A percentile compares a stretch with the other conserved stretches of the same genome.
Evolutionary conservation across 1,139 yeast species (phyloP).

Genomic region (Spathaspora sp.): DNA sequence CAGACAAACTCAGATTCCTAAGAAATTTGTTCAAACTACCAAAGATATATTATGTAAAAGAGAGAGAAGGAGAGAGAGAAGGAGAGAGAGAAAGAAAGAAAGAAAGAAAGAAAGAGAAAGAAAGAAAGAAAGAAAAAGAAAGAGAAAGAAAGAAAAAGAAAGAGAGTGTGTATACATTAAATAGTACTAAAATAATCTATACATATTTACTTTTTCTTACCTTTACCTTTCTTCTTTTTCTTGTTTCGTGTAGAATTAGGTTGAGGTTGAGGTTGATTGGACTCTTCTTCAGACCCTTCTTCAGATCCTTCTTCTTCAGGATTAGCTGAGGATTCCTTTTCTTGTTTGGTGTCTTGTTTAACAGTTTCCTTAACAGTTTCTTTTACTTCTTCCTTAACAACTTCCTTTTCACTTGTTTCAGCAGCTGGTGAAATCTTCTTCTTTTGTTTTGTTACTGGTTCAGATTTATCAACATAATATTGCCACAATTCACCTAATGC

Average conservation of each 20-base stretch:
- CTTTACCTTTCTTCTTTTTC: constrained; percentile 6
- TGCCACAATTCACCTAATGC: constrained; percentile 54
- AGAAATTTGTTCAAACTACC: too few species aligned
- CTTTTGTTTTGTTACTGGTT: not conserved
- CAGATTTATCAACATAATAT: constrained; percentile 23
- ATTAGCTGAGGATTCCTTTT: not conserved
- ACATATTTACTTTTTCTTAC: constrained; percentile 6
- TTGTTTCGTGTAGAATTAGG: constrained; percentile 2
- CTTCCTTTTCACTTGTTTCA: constrained; percentile 1
- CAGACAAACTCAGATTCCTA: too few species aligned
- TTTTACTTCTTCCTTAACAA: not conserved
- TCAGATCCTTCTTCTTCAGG: not conserved
- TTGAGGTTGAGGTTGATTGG: not conserved
- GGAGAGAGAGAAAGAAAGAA: too few species aligned
- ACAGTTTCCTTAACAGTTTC: not conserved
- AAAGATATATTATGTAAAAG: too few species aligned
- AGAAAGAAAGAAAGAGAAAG: too few species aligned
- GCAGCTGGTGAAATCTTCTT: not conserved
- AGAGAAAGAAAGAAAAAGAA: too few species aligned
- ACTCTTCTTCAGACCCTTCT: too few species aligned
- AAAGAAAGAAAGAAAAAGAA: too few species aligned
- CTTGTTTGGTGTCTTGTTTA: not conserved
- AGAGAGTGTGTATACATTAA: too few species aligned
- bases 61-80: too few species aligned
- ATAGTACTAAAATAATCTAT: too few species aligned